Base-by-base conservation (phyloP, 2,329 filamentous ascomycete genomes). In the Nothopassalora personata region DNA sequence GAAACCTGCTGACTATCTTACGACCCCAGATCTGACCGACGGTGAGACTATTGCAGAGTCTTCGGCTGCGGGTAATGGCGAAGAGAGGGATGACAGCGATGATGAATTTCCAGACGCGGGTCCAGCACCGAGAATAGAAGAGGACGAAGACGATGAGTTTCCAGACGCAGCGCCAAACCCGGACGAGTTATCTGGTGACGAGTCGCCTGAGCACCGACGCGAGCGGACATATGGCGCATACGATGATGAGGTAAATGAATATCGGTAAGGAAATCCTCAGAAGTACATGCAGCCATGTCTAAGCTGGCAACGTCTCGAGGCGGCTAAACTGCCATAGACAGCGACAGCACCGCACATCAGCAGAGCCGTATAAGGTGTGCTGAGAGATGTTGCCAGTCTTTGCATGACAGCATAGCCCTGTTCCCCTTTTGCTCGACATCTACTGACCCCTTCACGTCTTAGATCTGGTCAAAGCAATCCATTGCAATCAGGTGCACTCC, bases 81-180 rank as follows among this genome's bases (percentile, higher is more conserved):
- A 78, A 43, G 74, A 75, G 6, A 74, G 80, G 28, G 76, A 80
- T 9, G 74, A 74, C 27, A 71, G 71, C 33, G 68, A 71, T 53
- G 69, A 72, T 45, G 69, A 72, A 45, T 64, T 66, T 28, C 63
- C 64, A 28, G 66, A 65, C 46, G 61, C 61, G 36, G 58, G 54
- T 36, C 60, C 62, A 5, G 65, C 70, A 15, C 68, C 60, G 11
- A 59, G 65, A n/a, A 62, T 59, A 15, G 61, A 65, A n/a, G 61
- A 72, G 5, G 61, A 65, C 27, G 64, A 70, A 27, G 72, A 72
- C 30, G 67, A 70, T 39, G 68, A 71, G 19, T 80, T 79, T 45
- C 77, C 75, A 2, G 79, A 79, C 66, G 69, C 62, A 48, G 71
- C 63, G 34, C 51, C 64, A 56, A 34, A 39, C 8, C 48, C 51